A percentile compares a stretch with the other conserved stretches of the same genome.
Evolutionary conservation across 495 filamentous ascomycete species (phyloP).

Genomic region (Terfezia claveryi): DNA sequence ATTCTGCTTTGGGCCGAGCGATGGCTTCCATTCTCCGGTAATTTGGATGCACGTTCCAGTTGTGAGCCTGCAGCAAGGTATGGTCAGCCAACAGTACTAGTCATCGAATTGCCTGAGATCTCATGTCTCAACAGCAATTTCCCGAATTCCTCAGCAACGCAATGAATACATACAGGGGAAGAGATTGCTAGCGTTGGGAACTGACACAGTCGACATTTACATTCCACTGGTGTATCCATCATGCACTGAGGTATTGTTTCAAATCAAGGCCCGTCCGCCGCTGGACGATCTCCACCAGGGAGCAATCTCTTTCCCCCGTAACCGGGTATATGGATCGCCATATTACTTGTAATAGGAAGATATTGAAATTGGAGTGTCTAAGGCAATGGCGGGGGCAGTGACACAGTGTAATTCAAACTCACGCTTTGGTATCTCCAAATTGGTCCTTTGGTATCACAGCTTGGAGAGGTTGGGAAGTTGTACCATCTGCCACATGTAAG

Average conservation of each 20-base stretch:
- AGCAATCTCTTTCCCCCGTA: not conserved
- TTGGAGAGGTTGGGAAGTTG: conserved; percentile 56
- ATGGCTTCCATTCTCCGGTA: conserved; percentile 56
- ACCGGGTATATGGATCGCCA: not conserved
- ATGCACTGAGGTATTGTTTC: too few species aligned
- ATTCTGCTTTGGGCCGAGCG: conserved; percentile 44
- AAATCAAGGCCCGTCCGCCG: too few species aligned
- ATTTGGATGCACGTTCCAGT: conserved; percentile 62
- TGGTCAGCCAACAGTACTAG: too few species aligned
- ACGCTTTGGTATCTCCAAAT: conserved; percentile 40
- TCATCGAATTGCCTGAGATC: not conserved
- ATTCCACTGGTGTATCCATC: too few species aligned
- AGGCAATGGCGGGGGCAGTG: too few species aligned
- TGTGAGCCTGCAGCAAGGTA: conserved; percentile 34
- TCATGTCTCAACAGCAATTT: not conserved
- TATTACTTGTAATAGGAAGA: not conserved
- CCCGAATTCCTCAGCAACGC: too few species aligned
- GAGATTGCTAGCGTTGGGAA: too few species aligned
- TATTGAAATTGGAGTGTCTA: too few species aligned
- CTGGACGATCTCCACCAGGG: too few species aligned
- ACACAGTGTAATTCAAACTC: conserved; percentile 20
- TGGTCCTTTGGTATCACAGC: conserved; percentile 55
- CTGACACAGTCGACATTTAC: too few species aligned
- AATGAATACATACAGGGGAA: too few species aligned
- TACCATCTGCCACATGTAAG: conserved; percentile 72